phyloP scores from a whole-genome alignment of 2,329 filamentous ascomycete species.

The Canariomyces notabilis region DNA sequence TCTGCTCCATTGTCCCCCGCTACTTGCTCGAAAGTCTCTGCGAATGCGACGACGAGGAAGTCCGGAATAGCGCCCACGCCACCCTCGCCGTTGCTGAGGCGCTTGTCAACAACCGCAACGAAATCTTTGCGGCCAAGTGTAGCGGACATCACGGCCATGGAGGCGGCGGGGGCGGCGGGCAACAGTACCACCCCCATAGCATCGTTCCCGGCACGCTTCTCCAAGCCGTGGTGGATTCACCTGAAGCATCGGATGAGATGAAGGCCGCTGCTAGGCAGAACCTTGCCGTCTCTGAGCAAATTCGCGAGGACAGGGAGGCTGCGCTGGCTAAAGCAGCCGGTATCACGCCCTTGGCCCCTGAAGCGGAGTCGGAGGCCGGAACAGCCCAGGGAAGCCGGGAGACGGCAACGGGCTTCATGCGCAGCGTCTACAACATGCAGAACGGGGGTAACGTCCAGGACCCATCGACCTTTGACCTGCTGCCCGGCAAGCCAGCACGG shows the following conservation, averaged over 20 bases:
- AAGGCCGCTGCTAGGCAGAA: constrained; percentile 4
- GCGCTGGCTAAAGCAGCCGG: background rate
- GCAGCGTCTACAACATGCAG: background rate
- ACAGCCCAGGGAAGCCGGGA: background rate
- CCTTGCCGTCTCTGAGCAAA: background rate
- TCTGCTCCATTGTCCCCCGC: constrained; percentile 9
- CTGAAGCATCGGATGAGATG: background rate
- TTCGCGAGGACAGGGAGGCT: background rate
- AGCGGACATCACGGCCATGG: constrained; percentile 2
- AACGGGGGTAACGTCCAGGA: background rate
- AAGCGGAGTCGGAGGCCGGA: background rate
- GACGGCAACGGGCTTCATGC: background rate
- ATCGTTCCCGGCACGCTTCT: constrained; percentile 3
- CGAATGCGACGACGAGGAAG: constrained; percentile 1
- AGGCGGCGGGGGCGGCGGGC: background rate
- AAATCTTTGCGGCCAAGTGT: constrained; percentile 2
- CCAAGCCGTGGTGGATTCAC: background rate
- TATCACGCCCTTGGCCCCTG: background rate
- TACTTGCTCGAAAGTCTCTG: constrained; percentile 5
- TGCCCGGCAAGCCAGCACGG: constrained; percentile 41
- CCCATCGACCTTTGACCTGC: constrained; percentile 7
- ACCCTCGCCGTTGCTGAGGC: background rate
- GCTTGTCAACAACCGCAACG: background rate
- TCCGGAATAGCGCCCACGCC: background rate
- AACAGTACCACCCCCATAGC: background rate